Conservation (phyloP, 75 land plant genomes). For the Pinus albicaulis region DNA sequence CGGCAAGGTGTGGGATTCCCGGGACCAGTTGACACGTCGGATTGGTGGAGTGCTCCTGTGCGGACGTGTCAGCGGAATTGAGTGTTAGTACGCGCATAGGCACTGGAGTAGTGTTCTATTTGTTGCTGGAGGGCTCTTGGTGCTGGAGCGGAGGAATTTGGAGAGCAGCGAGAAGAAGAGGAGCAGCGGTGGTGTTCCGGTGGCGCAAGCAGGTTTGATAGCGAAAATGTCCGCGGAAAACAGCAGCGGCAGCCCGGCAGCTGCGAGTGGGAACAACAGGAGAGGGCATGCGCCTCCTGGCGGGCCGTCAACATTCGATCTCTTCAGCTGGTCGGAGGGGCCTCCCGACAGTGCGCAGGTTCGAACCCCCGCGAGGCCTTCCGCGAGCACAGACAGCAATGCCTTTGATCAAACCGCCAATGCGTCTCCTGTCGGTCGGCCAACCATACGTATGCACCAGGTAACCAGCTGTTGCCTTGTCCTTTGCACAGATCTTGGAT, state of each 20-base stretch:
- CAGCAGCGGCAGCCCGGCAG: background rate
- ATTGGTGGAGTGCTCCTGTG: background rate
- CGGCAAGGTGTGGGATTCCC: background rate
- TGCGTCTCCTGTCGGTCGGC: constrained; percentile 9
- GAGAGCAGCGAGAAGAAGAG: background rate
- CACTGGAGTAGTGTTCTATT: background rate
- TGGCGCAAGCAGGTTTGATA: no score
- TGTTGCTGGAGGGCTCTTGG: background rate
- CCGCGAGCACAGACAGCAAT: constrained; percentile 19
- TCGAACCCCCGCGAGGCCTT: constrained; percentile 17
- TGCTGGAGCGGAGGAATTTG: background rate
- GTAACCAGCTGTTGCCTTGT: background rate
- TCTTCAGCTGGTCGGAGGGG: constrained; percentile 51
- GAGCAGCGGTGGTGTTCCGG: background rate
- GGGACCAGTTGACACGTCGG: background rate
- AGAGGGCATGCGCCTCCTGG: constrained; percentile 36
- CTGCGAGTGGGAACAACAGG: background rate
- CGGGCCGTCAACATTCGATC: constrained; percentile 44
- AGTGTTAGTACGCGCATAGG: background rate
- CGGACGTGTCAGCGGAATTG: background rate
- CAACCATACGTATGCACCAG: constrained; percentile 40
- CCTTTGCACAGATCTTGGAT: no score
- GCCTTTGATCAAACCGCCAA: constrained; percentile 5
- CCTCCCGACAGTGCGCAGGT: constrained; percentile 15
- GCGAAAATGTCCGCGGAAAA: constrained; percentile 1